Evolutionary conservation across 2,329 filamentous ascomycete genomes (phyloP), one percentile per base, ranked within the genome.

Genomic region (Claviceps sp.): DNA sequence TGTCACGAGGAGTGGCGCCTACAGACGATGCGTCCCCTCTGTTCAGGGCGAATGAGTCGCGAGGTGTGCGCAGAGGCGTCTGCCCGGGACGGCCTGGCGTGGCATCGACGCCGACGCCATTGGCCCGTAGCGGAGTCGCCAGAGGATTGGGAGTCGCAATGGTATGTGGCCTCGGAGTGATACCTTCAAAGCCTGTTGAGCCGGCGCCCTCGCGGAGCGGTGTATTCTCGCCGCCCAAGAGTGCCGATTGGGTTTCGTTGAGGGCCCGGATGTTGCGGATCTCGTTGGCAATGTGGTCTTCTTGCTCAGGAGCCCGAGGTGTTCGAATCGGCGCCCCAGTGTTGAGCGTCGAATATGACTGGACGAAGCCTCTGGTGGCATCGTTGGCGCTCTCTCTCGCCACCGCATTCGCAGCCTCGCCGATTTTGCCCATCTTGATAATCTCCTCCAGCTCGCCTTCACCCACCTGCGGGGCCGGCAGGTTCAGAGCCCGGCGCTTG

Each of bases 361-460:
- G 89, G 53, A 97, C 79, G 46, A 98, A 74, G 4, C 90, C 89
- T 58, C 86, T 81, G 0, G 90, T 95, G 50, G 87, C 82, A 63
- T 89, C 82, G 57, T 90, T 94, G 54, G 95, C 89, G 64, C 87
- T 86, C 50, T 82, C 81, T 45, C 80, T 79, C 4, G 87, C 88
- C 65, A 87, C 74, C 56, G 77, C 72, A 61, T 83, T 89, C 44
- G 93, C 93, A 49, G 85, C 83, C 63, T 96, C 89, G 40, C 91
- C 93, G 54, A 89, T 81, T 78, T 95, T 87, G 45, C 93, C 91
- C 89, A 97, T 95, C 73, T 98, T 98, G 57, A 98, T 89, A 62
- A 98, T 97, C 59, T 96, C 90, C 63, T 98, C 93, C 54, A 98
- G 74, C 69, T 98, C 93, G 44, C 82, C 78, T 62, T 98, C 93